Evolutionary conservation across 805 yeast genomes (phyloP).

Genomic region (Spathaspora arborariae): DNA sequence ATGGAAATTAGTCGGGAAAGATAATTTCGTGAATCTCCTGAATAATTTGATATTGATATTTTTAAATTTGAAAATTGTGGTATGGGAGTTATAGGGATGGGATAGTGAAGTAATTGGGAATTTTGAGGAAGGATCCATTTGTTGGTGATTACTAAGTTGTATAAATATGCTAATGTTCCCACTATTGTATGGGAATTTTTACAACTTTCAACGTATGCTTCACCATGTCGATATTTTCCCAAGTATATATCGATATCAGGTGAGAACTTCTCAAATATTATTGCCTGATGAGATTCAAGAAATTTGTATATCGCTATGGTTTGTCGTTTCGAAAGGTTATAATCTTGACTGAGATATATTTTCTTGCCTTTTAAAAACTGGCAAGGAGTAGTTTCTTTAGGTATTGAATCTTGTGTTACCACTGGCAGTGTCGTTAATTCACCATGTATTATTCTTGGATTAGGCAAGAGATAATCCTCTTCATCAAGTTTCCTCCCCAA

Average conservation of each 20-base stretch:
- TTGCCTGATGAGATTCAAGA: constrained; percentile 55
- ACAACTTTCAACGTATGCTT: constrained; percentile 47
- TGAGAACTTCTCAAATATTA: constrained; percentile 24
- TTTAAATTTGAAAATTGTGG: constrained; percentile 50
- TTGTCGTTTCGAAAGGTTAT: constrained; percentile 46
- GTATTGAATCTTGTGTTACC: not conserved
- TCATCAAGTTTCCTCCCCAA: constrained; percentile 50
- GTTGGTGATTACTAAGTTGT: constrained; percentile 54
- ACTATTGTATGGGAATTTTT: constrained; percentile 36
- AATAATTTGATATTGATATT: constrained; percentile 73
- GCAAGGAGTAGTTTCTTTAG: not conserved
- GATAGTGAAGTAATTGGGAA: constrained; percentile 64
- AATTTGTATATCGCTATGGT: constrained; percentile 37
- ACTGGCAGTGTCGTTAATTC: not conserved
- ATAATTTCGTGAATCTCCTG: constrained; percentile 80
- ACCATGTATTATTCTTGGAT: constrained; percentile 10
- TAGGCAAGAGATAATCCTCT: constrained; percentile 47
- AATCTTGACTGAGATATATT: constrained; percentile 54
- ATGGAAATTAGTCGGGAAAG: constrained; percentile 58
- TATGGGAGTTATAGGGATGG: constrained; percentile 52
- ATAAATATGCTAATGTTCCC: constrained; percentile 77
- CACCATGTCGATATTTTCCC: constrained; percentile 61
- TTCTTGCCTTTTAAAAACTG: constrained; percentile 39
- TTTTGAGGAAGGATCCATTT: constrained; percentile 53
- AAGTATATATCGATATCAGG: constrained; percentile 41